Conservation (phyloP, 2,329 filamentous ascomycete genomes). For the Cordyceps javanica region DNA sequence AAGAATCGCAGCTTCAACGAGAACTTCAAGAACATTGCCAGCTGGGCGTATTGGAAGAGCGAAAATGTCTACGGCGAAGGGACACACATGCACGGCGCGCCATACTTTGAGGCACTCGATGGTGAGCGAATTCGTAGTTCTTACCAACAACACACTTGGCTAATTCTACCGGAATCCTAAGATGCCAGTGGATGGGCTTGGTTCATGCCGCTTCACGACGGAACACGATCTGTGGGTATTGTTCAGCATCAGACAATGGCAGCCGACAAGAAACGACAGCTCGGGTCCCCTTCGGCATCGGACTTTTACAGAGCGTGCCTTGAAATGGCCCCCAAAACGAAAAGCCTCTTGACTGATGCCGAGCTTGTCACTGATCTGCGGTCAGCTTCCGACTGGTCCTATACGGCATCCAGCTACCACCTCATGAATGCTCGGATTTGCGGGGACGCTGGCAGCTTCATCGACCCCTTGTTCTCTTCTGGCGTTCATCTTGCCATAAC, state of each 20-base stretch:
- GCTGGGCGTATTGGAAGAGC: constrained; percentile 42
- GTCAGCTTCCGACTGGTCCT: constrained; percentile 44
- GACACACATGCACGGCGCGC: constrained; percentile 28
- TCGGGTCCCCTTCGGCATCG: constrained; percentile 14
- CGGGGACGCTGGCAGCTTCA: constrained; percentile 43
- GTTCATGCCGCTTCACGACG: constrained; percentile 44
- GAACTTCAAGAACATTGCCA: constrained; percentile 43
- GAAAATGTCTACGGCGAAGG: constrained; percentile 27
- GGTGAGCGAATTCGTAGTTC: constrained; percentile 16
- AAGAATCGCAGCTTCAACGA: constrained; percentile 42
- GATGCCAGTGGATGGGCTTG: constrained; percentile 45
- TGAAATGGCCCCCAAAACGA: constrained; percentile 25
- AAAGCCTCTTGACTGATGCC: constrained; percentile 24
- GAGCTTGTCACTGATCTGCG: constrained; percentile 31
- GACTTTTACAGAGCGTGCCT: constrained; percentile 31
- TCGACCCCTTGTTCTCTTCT: constrained; percentile 43
- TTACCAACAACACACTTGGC: neutral
- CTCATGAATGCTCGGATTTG: constrained; percentile 32
- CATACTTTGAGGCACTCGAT: constrained; percentile 38
- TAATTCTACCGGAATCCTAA: neutral
- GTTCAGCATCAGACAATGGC: constrained; percentile 34
- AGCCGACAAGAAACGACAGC: constrained; percentile 27
- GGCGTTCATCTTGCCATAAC: constrained; percentile 40
- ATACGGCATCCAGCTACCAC: constrained; percentile 37
- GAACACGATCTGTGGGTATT: constrained; percentile 36